Evolutionary conservation across 2,329 filamentous ascomycete species (phyloP).

Genomic region (Penicillium sp.): DNA sequence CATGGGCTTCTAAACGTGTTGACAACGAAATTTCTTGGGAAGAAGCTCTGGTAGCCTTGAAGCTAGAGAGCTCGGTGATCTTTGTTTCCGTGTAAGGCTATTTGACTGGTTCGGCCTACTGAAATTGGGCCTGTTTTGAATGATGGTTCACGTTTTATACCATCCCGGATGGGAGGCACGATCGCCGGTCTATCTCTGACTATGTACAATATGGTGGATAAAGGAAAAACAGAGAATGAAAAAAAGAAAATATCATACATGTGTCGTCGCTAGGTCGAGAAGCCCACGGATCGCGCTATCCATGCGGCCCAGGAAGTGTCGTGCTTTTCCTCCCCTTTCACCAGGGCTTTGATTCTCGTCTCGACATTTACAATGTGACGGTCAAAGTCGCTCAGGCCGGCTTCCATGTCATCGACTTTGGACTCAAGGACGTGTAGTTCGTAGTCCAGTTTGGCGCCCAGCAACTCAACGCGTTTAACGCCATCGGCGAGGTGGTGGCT

Average conservation of each 20-base stretch:
- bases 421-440: constrained; percentile 77
- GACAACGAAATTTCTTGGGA: neutral
- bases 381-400: constrained; percentile 76
- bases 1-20: constrained; percentile 47
- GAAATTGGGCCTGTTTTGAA: constrained; percentile 3
- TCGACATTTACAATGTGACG: constrained; percentile 72
- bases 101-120: constrained; percentile 10
- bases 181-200: constrained; percentile 18
- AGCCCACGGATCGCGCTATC: constrained; percentile 39
- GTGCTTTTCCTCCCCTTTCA: constrained; percentile 62
- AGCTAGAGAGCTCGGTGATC: neutral
- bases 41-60: constrained; percentile 1
- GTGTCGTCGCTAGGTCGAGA: constrained; percentile 17
- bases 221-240: constrained; percentile 19
- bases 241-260: constrained; percentile 19
- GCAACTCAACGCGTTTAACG: constrained; percentile 73
- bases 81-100: constrained; percentile 8
- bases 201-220: constrained; percentile 29
- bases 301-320: constrained; percentile 61
- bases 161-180: constrained; percentile 20
- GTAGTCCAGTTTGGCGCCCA: constrained; percentile 86
- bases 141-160: constrained; percentile 22
- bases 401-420: constrained; percentile 83
- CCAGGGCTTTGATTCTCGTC: constrained; percentile 60
- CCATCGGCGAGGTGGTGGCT: constrained; percentile 66